Evolutionary conservation across 164 flowering plant species (phyloP).

Genomic region (Stephania cephalantha): DNA sequence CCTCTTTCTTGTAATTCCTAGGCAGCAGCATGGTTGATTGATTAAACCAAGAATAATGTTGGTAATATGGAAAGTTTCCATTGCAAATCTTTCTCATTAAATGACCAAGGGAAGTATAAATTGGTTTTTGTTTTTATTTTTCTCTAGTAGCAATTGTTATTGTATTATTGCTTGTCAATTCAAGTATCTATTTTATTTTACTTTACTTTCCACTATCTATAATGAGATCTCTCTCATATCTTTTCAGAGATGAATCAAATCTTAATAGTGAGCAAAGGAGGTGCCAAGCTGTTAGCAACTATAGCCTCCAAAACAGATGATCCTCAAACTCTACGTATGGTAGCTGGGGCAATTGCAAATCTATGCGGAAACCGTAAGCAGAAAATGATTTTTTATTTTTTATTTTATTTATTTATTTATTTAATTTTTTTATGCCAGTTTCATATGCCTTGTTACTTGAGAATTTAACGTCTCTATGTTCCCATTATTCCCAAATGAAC

Average conservation of each 20-base stretch:
- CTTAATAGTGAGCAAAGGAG: conserved; percentile 72
- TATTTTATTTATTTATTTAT: neutral
- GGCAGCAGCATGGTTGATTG: too few species aligned
- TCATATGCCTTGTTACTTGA: neutral
- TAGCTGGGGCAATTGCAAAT: conserved; percentile 95
- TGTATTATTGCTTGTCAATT: neutral
- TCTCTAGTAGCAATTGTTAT: neutral
- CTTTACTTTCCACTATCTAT: neutral
- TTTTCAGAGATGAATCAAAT: conserved; percentile 64
- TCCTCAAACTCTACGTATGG: conserved; percentile 89
- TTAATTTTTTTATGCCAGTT: conserved; percentile 2
- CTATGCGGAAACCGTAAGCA: conserved; percentile 88
- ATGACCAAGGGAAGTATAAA: neutral
- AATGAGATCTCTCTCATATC: neutral
- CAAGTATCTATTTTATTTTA: neutral
- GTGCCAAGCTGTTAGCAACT: conserved; percentile 56
- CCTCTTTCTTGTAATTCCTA: too few species aligned
- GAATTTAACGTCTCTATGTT: neutral
- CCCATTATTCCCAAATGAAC: neutral
- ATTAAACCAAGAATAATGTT: too few species aligned
- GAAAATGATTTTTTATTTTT: neutral
- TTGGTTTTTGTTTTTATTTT: neutral
- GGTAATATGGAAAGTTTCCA: too few species aligned
- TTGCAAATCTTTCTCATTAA: too few species aligned
- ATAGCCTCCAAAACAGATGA: conserved; percentile 65